Conservation (phyloP, 495 filamentous ascomycete genomes). For the Thozetella sp. region DNA sequence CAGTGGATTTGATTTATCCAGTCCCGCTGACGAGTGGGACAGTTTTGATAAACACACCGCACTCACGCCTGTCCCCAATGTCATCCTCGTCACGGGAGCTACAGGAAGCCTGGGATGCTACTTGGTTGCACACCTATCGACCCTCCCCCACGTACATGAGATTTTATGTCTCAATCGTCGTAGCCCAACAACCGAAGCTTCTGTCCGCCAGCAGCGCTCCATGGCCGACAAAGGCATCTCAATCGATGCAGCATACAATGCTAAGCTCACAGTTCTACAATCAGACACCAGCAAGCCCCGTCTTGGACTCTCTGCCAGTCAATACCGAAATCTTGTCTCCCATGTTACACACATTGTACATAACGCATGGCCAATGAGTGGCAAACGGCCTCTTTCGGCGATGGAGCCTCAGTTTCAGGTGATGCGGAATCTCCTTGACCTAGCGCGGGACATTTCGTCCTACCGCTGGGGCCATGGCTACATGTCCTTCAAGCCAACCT, state of each 20-base stretch:
- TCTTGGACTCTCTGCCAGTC: conserved; percentile 42
- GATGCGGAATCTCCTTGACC: conserved; percentile 46
- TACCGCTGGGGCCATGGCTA: conserved; percentile 9
- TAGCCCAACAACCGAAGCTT: conserved; percentile 14
- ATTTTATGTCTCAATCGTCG: conserved; percentile 51
- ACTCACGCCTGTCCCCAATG: too few species aligned
- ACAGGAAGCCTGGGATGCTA: conserved; percentile 42
- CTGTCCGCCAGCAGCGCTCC: conserved; percentile 38
- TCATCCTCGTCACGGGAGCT: not conserved
- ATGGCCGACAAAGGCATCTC: conserved; percentile 32
- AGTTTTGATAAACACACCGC: not conserved
- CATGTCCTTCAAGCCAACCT: conserved; percentile 30
- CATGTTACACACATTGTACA: conserved; percentile 58
- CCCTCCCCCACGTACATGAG: conserved; percentile 22
- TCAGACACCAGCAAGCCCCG: conserved; percentile 42
- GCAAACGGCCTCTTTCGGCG: conserved; percentile 34
- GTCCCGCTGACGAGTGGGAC: not conserved
- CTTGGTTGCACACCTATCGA: conserved; percentile 34
- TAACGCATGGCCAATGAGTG: conserved; percentile 62
- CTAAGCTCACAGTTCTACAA: conserved; percentile 47
- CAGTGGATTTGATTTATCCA: not conserved
- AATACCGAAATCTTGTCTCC: conserved; percentile 37
- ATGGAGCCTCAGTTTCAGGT: conserved; percentile 53
- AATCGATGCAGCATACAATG: conserved; percentile 17
- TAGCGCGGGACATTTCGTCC: conserved; percentile 35